Evolutionary conservation across 371 early-diverging fungal species (phyloP).

Genomic region (Modicella reniformis): DNA sequence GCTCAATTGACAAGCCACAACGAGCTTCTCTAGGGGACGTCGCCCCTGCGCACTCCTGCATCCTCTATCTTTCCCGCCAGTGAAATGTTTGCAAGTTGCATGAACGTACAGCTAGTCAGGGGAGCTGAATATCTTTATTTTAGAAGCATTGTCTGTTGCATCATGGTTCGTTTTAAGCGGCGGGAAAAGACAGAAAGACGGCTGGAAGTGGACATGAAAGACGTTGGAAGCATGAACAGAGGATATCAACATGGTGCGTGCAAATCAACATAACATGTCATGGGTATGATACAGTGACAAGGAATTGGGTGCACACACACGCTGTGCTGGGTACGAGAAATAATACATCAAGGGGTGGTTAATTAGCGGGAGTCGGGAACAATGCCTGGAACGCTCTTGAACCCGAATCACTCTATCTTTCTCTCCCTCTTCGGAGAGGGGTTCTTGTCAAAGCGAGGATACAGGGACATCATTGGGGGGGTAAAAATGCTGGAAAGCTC

Average conservation of each 20-base stretch:
- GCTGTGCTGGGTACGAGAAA: not conserved
- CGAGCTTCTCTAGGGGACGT: too few relatives aligned
- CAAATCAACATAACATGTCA: too few relatives aligned
- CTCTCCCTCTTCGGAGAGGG: not conserved
- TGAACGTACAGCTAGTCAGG: too few relatives aligned
- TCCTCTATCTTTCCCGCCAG: too few relatives aligned
- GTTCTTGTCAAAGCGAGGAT: not conserved
- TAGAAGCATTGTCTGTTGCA: not conserved
- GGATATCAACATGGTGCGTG: too few relatives aligned
- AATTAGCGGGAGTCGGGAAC: not conserved
- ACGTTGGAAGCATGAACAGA: not conserved
- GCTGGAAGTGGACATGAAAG: not conserved
- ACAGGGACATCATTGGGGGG: not conserved
- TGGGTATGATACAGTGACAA: not conserved
- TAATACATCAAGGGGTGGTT: not conserved
- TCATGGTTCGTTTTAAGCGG: not conserved
- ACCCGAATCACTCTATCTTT: not conserved
- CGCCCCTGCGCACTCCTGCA: too few relatives aligned
- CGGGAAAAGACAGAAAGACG: slow-evolving; percentile 1
- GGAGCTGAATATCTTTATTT: not conserved
- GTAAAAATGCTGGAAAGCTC: not conserved
- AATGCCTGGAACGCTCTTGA: not conserved
- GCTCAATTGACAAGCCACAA: too few relatives aligned
- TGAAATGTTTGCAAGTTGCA: too few relatives aligned
- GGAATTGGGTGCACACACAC: not conserved